Evolutionary conservation across 225 moss, liverwort and hornwort species (phyloP).

Genomic region (Polytrichum commune): DNA sequence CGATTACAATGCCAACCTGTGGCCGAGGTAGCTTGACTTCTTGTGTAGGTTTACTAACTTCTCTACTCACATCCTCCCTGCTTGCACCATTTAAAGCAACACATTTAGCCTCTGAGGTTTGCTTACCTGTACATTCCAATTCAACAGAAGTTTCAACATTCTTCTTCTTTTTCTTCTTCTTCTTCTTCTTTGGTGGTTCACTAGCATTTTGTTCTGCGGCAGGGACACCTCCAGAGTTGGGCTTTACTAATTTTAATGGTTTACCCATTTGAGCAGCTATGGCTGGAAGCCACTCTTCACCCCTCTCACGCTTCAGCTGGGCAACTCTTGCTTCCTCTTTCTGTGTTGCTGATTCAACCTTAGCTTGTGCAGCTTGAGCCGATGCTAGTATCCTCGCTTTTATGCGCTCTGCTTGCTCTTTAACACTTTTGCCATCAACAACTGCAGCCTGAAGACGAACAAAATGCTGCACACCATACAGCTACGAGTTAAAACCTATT

Average conservation of each 20-base stretch:
- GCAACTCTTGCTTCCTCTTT: conserved; percentile 58
- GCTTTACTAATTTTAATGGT: conserved; percentile 6
- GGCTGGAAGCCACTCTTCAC: conserved; percentile 88
- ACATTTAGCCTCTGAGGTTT: too few relatives aligned
- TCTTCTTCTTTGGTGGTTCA: background rate
- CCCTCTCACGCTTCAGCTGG: conserved; percentile 50
- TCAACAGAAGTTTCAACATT: too few relatives aligned
- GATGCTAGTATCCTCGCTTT: conserved; percentile 38
- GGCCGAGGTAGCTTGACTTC: too few relatives aligned
- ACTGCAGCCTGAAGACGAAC: conserved; percentile 61
- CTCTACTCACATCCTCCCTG: too few relatives aligned
- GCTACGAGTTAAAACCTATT: conserved; percentile 1
- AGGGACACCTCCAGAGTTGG: background rate
- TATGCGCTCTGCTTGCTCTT: conserved; percentile 48
- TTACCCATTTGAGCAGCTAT: conserved; percentile 41
- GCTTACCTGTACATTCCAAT: too few relatives aligned
- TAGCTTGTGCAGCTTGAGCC: conserved; percentile 33
- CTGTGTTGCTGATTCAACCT: conserved; percentile 37
- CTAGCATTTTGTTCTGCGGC: background rate
- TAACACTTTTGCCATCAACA: conserved; percentile 50
- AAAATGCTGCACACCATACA: conserved; percentile 38
- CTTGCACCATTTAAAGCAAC: too few relatives aligned
- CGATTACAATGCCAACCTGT: too few relatives aligned
- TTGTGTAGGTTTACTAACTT: too few relatives aligned
- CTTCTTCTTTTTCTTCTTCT: background rate